Evolutionary conservation across 148 eudicot genomes (phyloP).

Genomic region (Rhododendron ferrugineum): DNA sequence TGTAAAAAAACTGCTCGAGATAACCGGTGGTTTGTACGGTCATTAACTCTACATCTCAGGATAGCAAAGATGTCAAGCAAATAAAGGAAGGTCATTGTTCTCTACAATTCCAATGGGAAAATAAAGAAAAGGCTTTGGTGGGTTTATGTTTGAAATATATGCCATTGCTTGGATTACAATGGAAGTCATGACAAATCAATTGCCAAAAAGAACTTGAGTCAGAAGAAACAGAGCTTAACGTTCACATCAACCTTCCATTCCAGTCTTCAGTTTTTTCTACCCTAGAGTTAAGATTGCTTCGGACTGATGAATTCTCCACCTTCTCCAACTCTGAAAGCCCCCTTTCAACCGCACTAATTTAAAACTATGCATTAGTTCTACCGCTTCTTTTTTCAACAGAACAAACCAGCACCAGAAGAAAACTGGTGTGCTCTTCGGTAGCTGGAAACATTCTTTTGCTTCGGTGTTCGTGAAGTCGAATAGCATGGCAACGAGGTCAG

Average conservation of each 20-base stretch:
- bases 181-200: conserved; percentile 32
- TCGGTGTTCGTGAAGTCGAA: conserved; percentile 1
- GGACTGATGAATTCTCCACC: conserved; percentile 30
- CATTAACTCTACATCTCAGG: not conserved
- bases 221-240: conserved; percentile 18
- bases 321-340: conserved; percentile 66
- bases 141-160: conserved; percentile 13
- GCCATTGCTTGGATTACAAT: conserved; percentile 63
- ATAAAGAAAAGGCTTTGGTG: conserved; percentile 9
- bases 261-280: conserved; percentile 4
- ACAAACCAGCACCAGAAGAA: not conserved
- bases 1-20: too few relatives aligned
- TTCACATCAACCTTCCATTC: conserved; percentile 35
- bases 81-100: not conserved
- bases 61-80: not conserved
- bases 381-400: not conserved
- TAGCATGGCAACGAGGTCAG: conserved; percentile 58
- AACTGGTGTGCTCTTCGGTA: not conserved
- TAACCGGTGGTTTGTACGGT: too few relatives aligned
- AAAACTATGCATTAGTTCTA: conserved; percentile 1
- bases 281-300: conserved; percentile 18
- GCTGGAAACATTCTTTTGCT: not conserved
- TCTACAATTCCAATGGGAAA: not conserved
- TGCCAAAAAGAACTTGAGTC: conserved; percentile 9
- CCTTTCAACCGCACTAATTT: conserved; percentile 42